These are phyloP conservation scores for Daedaleopsis sinensis DNA, from an alignment of 768 basidiomycete genomes.

Conservation along the genomic window DNA sequence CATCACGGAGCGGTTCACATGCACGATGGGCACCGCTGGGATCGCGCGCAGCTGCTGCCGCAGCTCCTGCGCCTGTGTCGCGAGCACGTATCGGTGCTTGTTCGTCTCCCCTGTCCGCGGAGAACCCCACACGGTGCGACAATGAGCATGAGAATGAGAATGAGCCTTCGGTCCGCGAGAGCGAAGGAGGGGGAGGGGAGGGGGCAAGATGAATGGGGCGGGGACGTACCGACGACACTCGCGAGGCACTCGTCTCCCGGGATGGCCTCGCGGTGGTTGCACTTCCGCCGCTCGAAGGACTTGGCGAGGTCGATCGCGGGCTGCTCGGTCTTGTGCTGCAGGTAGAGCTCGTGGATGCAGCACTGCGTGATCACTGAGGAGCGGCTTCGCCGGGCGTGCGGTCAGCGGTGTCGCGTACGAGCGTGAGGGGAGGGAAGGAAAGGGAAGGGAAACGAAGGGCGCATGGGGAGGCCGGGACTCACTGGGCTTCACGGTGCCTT, in stretches of 20 bases:
- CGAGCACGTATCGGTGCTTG: slow-evolving; percentile 90
- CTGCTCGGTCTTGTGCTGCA: slow-evolving; percentile 75
- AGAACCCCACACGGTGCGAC: no score
- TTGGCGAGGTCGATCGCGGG: slow-evolving; percentile 88
- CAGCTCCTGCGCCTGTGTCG: slow-evolving; percentile 78
- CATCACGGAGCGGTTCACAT: slow-evolving; percentile 91
- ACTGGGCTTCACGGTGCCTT: slow-evolving; percentile 93
- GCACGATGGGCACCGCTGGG: slow-evolving; percentile 87
- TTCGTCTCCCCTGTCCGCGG: slow-evolving; percentile 67
- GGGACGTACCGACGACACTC: slow-evolving; percentile 73
- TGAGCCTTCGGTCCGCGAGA: background rate
- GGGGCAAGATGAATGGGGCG: background rate
- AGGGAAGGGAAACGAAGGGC: background rate
- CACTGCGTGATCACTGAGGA: slow-evolving; percentile 97
- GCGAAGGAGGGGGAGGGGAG: no score
- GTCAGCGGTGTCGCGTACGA: slow-evolving; percentile 13
- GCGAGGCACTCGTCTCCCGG: slow-evolving; percentile 81
- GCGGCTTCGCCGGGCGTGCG: slow-evolving; percentile 44
- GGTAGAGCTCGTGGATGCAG: slow-evolving; percentile 91
- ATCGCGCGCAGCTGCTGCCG: slow-evolving; percentile 69
- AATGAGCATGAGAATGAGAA: no score
- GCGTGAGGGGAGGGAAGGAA: background rate
- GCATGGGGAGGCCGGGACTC: slow-evolving; percentile 37
- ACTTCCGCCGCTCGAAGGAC: slow-evolving; percentile 89
- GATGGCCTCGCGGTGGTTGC: slow-evolving; percentile 92